Base-by-base conservation (phyloP, 2,329 filamentous ascomycete genomes). In the Fusarium ramigenum region DNA sequence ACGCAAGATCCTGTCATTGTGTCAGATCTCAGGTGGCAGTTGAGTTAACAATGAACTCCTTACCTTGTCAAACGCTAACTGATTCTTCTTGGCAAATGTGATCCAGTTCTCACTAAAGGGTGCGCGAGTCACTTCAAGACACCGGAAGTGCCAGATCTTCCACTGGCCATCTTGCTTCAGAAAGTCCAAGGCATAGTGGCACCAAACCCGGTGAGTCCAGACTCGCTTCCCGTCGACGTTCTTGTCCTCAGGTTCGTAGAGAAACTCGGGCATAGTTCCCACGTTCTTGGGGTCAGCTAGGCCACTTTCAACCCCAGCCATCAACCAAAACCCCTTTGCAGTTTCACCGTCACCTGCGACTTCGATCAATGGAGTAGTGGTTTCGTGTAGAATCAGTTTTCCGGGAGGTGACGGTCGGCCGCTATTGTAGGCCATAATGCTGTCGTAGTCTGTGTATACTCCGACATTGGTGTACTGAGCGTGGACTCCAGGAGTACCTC, bases 11-110 rank as follows among this genome's bases (percentile, higher is more conserved):
- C 39, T 57, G 10, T 9, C 0, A 0, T 6, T 0, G 2, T 16
- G 7, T 57, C 4, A 57, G 18, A 14, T 18, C 1, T 1, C 7
- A 25, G n/a, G n/a, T n/a, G n/a, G n/a, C 0, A 2, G 4, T 8
- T 23, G 0, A 34, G 5, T 1, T 3, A 19, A 21, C 2, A 9
- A 4, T 3, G 0, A 5, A 3, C 9, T 7, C 2, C 6, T 15
- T 11, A 46, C 53, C 28, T 57, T 57, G 5, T 57, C 53, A 34
- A 46, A 57, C 0, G n/a, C 53, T 11, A 46, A 8, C 8, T 46
- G 53, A 7, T 57, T 57, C n/a, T 57, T 57, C 16, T 57, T 57
- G 1, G 39, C 53, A 25, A 57, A 57, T 1, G 53, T 57, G 4
- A 57, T 57, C 53, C 53, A 57, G 4, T 57, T 57, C 16, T 57